Evolutionary conservation across 768 basidiomycete genomes (phyloP).

Genomic region (Tricholoma hemisulphureum): DNA sequence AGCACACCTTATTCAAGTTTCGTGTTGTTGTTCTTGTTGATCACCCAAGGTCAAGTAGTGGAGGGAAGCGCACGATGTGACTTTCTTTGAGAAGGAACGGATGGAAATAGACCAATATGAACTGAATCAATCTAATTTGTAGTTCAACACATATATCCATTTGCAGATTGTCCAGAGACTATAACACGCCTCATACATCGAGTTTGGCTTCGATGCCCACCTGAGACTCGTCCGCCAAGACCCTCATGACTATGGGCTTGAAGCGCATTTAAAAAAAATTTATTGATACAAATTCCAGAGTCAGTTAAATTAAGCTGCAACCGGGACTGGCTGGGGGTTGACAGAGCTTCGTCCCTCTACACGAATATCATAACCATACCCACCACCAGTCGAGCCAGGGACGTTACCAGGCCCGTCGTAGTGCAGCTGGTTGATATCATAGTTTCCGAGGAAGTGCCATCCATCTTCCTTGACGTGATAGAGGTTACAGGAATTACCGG

Average conservation of each 20-base stretch:
- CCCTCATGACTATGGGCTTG: too few relatives aligned
- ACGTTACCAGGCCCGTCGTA: constrained; percentile 82
- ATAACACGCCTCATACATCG: too few relatives aligned
- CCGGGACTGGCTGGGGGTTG: constrained; percentile 41
- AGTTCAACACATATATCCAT: neutral
- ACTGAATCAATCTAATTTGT: constrained; percentile 16
- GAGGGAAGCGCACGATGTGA: constrained; percentile 35
- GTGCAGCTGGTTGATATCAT: constrained; percentile 87
- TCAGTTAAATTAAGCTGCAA: constrained; percentile 9
- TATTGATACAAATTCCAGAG: constrained; percentile 14
- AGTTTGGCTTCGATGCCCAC: too few relatives aligned
- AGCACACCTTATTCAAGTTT: constrained; percentile 5
- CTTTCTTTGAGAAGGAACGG: constrained; percentile 48
- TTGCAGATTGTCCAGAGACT: too few relatives aligned
- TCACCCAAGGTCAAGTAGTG: constrained; percentile 28
- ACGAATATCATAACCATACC: constrained; percentile 81
- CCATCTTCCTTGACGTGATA: constrained; percentile 94
- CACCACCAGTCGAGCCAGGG: constrained; percentile 58
- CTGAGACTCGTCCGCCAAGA: too few relatives aligned
- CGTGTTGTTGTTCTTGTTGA: neutral
- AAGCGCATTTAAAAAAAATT: neutral
- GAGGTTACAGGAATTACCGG: constrained; percentile 93
- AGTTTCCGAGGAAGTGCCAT: constrained; percentile 96
- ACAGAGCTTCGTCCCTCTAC: constrained; percentile 55
- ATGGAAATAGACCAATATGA: constrained; percentile 45